phyloP scores from a whole-genome alignment of 2,329 filamentous ascomycete genomes.

The Penicillium rolfsii region DNA sequence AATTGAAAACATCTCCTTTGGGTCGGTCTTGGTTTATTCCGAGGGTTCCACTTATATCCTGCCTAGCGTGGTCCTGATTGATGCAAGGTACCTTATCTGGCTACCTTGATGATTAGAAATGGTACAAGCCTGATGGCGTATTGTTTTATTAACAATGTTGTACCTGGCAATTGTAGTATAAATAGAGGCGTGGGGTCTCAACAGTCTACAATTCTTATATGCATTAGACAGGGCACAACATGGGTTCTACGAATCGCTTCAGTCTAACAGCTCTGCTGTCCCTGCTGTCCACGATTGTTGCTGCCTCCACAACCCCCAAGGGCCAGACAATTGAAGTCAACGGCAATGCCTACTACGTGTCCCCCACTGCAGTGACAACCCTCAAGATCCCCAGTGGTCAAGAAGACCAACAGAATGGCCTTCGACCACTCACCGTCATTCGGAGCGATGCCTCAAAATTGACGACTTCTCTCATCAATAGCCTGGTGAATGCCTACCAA shows the following conservation, averaged over 20 bases:
- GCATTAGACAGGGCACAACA: background rate
- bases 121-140: background rate
- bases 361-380: slow-evolving; percentile 3
- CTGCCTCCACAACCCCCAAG: background rate
- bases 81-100: background rate
- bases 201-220: background rate
- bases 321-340: slow-evolving; percentile 3
- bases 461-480: background rate
- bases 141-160: background rate
- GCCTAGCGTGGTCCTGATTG: background rate
- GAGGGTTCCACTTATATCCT: background rate
- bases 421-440: slow-evolving; percentile 12
- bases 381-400: background rate
- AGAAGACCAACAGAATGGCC: background rate
- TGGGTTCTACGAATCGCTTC: background rate
- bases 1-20: background rate
- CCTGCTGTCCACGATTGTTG: background rate
- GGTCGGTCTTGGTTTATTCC: background rate
- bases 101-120: background rate
- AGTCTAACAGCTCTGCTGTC: background rate
- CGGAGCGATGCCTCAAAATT: slow-evolving; percentile 3
- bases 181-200: too few relatives aligned
- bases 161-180: too few relatives aligned
- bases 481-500: background rate
- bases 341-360: slow-evolving; percentile 6